Conservation (phyloP, 2,329 filamentous ascomycete species). For the Alternaria gaisen region DNA sequence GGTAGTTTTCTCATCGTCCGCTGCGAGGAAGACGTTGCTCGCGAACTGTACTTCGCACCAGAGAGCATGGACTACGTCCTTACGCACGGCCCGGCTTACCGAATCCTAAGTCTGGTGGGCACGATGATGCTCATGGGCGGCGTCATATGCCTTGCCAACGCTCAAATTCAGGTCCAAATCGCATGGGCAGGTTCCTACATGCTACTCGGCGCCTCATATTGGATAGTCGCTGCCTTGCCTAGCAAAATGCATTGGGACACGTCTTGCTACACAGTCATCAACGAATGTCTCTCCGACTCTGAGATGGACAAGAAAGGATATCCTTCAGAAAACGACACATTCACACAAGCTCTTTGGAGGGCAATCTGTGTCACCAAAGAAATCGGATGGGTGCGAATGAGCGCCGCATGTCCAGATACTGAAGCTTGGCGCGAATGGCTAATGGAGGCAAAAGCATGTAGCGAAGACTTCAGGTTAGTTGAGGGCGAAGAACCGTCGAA, state of each 20-base stretch:
- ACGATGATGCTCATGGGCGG: constrained; percentile 63
- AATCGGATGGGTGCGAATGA: constrained; percentile 54
- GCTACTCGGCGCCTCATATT: constrained; percentile 60
- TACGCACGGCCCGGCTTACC: constrained; percentile 52
- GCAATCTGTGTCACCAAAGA: constrained; percentile 58
- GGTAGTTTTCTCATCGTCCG: constrained; percentile 60
- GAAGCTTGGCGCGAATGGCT: constrained; percentile 56
- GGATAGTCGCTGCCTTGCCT: constrained; percentile 61
- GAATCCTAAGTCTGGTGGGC: constrained; percentile 59
- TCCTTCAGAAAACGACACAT: constrained; percentile 47
- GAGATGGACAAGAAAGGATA: constrained; percentile 45
- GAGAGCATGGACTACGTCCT: constrained; percentile 60
- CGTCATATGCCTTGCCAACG: constrained; percentile 61
- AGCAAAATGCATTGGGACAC: constrained; percentile 59
- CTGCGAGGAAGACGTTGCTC: constrained; percentile 60
- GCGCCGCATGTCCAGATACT: constrained; percentile 55
- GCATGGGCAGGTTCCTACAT: constrained; percentile 61
- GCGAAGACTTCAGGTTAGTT: constrained; percentile 24
- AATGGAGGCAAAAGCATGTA: constrained; percentile 39
- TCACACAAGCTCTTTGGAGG: constrained; percentile 61
- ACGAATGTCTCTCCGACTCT: constrained; percentile 48
- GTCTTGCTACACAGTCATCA: constrained; percentile 53
- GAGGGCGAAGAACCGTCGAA: constrained; percentile 16
- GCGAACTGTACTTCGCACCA: constrained; percentile 62
- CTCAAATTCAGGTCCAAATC: constrained; percentile 58